Conservation (phyloP, 2,329 filamentous ascomycete species). For the Atkinsonella texensis region DNA sequence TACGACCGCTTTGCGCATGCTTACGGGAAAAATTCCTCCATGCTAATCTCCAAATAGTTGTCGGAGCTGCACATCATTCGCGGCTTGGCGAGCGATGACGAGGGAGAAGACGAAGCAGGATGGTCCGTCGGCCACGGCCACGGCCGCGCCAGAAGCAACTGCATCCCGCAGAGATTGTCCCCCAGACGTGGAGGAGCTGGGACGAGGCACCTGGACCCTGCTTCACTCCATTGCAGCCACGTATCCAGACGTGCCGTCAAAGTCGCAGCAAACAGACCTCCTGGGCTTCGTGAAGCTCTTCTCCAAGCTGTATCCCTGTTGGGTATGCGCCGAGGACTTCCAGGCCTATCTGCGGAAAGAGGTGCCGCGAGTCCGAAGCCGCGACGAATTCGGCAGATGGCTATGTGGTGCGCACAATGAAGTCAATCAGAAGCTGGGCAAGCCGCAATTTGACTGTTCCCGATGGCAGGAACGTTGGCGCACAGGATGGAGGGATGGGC, state of each 20-base stretch:
- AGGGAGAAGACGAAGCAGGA: slow-evolving; percentile 16
- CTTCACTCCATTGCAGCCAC: slow-evolving; percentile 82
- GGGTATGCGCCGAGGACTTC: slow-evolving; percentile 91
- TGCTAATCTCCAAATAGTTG: slow-evolving; percentile 14
- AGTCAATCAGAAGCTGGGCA: slow-evolving; percentile 81
- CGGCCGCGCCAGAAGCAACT: slow-evolving; percentile 22
- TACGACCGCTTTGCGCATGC: too few relatives aligned
- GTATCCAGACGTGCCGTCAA: slow-evolving; percentile 62
- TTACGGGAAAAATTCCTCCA: background rate
- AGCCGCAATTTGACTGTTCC: slow-evolving; percentile 78
- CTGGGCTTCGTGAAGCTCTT: slow-evolving; percentile 69
- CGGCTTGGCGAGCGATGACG: slow-evolving; percentile 16
- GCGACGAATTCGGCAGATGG: slow-evolving; percentile 68
- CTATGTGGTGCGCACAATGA: slow-evolving; percentile 80
- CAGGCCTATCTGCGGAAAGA: slow-evolving; percentile 66
- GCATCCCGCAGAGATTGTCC: slow-evolving; percentile 58
- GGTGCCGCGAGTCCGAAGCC: slow-evolving; percentile 45
- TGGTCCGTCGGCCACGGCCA: slow-evolving; percentile 6
- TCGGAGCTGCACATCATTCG: slow-evolving; percentile 21
- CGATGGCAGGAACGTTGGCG: slow-evolving; percentile 92
- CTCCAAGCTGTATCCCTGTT: slow-evolving; percentile 84
- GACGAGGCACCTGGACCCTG: slow-evolving; percentile 83
- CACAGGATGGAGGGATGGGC: slow-evolving; percentile 69
- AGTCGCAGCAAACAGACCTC: slow-evolving; percentile 62
- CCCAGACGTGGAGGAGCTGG: slow-evolving; percentile 77